Evolutionary conservation across 177 flowering plant species (phyloP), one percentile per base, ranked within the genome.

Genomic region (Vitis hybrid): DNA sequence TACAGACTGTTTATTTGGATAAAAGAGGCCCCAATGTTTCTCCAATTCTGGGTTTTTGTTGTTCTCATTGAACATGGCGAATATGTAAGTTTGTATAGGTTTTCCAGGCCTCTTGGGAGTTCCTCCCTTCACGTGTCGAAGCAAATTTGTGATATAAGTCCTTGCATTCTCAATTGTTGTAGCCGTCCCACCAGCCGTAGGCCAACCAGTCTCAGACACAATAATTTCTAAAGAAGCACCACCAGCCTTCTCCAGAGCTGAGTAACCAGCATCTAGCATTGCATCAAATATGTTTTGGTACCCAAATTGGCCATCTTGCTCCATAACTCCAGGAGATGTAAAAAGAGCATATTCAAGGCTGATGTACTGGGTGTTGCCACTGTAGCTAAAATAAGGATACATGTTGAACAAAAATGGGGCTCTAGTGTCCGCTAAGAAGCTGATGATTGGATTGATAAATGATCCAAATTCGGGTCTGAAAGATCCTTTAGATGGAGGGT

Each of bases 61-160:
- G 26, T 65, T 57, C 74, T 65, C 74, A 52, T 72, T 65, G 18
- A 57, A 72, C 74, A 65, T 65, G 11, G 74, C 72, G 52, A 69
- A 69, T 5, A 69, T 3, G 30, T 60, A 69, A 69, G 72, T 52
- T 23, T 69, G 58, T 15, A 60, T 51, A 30, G 15, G 14, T 50
- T 26, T 30, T 10, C 59, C 65, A 3, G 45, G 50, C 49, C 30
- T 60, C 59, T 51, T 60, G 14, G 72, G 65, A 10, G 65, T 23
- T 14, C 72, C 57, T 40, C 14, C 26, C 11, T 67, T 57, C 9
- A 40, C 54, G 17, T 67, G 70, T 7, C 45, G 52, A 57, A 45
- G 17, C 32, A 66, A 17, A 34, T 57, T 67, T 12, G 52, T 17
- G 52, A 32, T 56, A 52, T 67, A 57, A 56, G 26, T 17, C 21